A percentile compares a stretch with the other conserved stretches of the same genome.
phyloP scores from a whole-genome alignment of 345 rosid species.

The Microthlaspi erraticum region DNA sequence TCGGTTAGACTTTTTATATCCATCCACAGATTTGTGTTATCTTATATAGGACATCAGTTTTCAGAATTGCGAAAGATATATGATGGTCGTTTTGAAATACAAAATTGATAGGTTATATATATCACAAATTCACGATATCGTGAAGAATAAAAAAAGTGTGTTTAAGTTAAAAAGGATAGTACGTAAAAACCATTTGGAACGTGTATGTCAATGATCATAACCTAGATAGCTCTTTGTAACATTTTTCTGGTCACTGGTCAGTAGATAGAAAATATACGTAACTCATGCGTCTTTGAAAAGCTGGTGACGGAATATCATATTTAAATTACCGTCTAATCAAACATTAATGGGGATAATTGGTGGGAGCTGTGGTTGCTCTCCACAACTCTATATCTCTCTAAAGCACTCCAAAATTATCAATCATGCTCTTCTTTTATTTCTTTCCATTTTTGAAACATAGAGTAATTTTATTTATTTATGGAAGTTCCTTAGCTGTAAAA shows the following conservation, averaged over 20 bases:
- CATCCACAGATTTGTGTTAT: background rate
- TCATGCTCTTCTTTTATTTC: no score
- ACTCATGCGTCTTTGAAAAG: constrained; percentile 39
- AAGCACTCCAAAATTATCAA: no score
- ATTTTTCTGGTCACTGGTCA: constrained; percentile 28
- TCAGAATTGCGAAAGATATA: background rate
- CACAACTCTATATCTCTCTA: no score
- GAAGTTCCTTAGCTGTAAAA: no score
- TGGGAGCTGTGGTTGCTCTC: no score
- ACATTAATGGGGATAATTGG: no score
- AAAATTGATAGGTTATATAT: background rate
- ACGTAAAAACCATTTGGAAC: background rate
- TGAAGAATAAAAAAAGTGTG: no score
- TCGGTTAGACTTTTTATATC: background rate
- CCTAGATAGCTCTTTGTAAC: constrained; percentile 12
- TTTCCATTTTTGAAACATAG: no score
- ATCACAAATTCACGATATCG: constrained; percentile 1
- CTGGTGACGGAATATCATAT: constrained; percentile 12
- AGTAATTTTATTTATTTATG: no score
- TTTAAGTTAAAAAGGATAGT: background rate
- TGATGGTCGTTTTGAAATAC: background rate
- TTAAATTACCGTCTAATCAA: constrained; percentile 18
- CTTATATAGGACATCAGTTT: background rate
- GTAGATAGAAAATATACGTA: constrained; percentile 33
- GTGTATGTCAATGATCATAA: background rate